Base-by-base conservation (phyloP, 2,329 filamentous ascomycete genomes). In the Colletotrichum tamarilloi region DNA sequence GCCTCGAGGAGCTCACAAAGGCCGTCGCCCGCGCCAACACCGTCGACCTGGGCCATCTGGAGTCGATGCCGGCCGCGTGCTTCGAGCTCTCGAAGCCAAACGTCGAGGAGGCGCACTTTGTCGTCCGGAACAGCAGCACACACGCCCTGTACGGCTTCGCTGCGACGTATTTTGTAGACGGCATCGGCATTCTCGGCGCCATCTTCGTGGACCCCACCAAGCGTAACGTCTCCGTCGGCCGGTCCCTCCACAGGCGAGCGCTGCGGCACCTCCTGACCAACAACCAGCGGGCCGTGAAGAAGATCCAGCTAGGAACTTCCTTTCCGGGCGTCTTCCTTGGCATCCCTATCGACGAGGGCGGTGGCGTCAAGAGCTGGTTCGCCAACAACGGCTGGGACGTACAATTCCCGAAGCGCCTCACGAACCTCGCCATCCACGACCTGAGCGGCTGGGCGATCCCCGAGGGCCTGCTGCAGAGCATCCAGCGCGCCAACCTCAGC, bases 71-170 rank as follows among this genome's bases (percentile, higher is more conserved):
- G 1, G 92, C 94, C 1, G 89, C 89, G 59, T 93, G 93, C 0
- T 97, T 98, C 80, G 89, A 95, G 70, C 85, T 98, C 2, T 90
- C 88, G 75, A 91, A 92, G 76, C 86, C 90, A 1, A 89, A 92
- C 58, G 88, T 97, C 32, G 90, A 94, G 68, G 95, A 98, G 82
- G 87, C 92, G 0, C 95, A 98, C 81, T 97, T 96, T 79, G 95
- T 98, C 9, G 95, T 98, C 38, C 91, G 95, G 24, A 98, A 98
- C 80, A 97, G 94, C 84, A 97, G 94, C 81, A 98, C 95, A 0
- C 93, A 95, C 75, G 94, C 94, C 0, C 84, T 98, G 0, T 98
- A 98, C 79, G 95, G 95, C 2, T 98, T 98, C 82, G 96, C 94
- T 78, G 93, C 95, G 0, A 97, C 95, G 0, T 98, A 97, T 80